A percentile compares a stretch with the other conserved stretches of the same genome.
Conservation (phyloP, 148 eudicot genomes). For the Camellia sinensis region DNA sequence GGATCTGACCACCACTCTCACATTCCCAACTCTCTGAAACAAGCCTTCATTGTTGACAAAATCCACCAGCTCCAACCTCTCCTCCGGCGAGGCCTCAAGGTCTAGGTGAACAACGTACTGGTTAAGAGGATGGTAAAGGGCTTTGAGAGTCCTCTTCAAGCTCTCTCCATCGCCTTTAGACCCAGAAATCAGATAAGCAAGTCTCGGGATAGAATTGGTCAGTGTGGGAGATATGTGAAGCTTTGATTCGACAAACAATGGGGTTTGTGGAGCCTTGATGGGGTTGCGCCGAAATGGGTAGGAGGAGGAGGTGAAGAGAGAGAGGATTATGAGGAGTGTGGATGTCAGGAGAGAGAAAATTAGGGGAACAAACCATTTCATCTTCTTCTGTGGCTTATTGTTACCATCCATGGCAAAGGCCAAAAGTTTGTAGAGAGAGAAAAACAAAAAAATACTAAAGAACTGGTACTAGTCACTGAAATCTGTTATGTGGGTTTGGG, state of each 20-base stretch:
- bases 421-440: not conserved
- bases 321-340: slow-evolving; percentile 32
- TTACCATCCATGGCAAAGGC: slow-evolving; percentile 19
- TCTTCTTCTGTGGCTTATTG: slow-evolving; percentile 40
- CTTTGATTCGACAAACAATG: slow-evolving; percentile 63
- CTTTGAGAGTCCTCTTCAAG: slow-evolving; percentile 57
- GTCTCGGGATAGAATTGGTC: slow-evolving; percentile 37
- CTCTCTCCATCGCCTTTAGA: slow-evolving; percentile 70
- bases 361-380: slow-evolving; percentile 44
- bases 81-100: slow-evolving; percentile 57
- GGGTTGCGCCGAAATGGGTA: slow-evolving; percentile 35
- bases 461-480: not conserved
- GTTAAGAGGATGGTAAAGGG: slow-evolving; percentile 71
- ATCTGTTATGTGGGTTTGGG: not conserved
- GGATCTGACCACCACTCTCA: slow-evolving; percentile 53
- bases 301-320: slow-evolving; percentile 36
- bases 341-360: slow-evolving; percentile 31
- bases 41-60: slow-evolving; percentile 48
- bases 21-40: slow-evolving; percentile 63
- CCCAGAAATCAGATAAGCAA: slow-evolving; percentile 73
- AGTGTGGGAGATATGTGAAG: slow-evolving; percentile 34
- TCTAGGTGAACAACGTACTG: slow-evolving; percentile 69
- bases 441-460: not conserved
- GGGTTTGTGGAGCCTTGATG: slow-evolving; percentile 22
- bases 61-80: slow-evolving; percentile 52